Evolutionary conservation across 169 alveolate genomes (phyloP), one percentile per base, ranked within the genome.

Genomic region (Eimeria maxima): DNA sequence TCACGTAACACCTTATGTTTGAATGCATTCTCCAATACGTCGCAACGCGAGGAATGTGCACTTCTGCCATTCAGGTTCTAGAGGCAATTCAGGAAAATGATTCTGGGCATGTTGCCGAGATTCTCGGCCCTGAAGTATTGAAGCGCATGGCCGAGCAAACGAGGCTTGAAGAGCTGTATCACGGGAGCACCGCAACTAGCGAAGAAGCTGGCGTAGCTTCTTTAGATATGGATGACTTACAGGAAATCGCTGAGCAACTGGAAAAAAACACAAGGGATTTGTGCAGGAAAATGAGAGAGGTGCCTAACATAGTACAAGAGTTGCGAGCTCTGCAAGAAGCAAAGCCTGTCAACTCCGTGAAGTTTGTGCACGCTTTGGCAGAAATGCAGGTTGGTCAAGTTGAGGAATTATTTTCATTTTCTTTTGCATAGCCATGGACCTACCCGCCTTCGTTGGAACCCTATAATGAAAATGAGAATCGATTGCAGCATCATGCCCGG

Each of bases 211-310:
- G 88, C 27, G 53, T 84, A 45, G 88, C 87, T 13, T 71, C 94
- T 18, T 81, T 84, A 47, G 88, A 69, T 38, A 78, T 80, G 33
- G 96, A 94, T 5, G 94, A 94, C 14, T n/a, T 94, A 33, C 96
- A 67, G 57, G 96, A 93, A 53, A 93, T 83, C 14, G 89, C 78
- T 5, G 96, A 94, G 53, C 87, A 81, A 47, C 89, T 94, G 18
- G 94, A 94, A 86, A 94, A 65, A 44, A 94, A 71, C 74, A 94
- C 96, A 14, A 24, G 96, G 81, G 96, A 94, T 7, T 69, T 94
- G 55, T 81, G 96, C 45, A 63, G 94, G 67, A 44, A 80, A 27
- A 47, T 94, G 96, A 65, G 96, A 10, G 86, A 74, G 74, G 80
- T 84, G 87, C 96, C 93, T 10, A 71, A 94, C 71, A 50, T 94